Base-by-base conservation (phyloP, 805 yeast species). In the Kodamaea nitidulidarum region DNA sequence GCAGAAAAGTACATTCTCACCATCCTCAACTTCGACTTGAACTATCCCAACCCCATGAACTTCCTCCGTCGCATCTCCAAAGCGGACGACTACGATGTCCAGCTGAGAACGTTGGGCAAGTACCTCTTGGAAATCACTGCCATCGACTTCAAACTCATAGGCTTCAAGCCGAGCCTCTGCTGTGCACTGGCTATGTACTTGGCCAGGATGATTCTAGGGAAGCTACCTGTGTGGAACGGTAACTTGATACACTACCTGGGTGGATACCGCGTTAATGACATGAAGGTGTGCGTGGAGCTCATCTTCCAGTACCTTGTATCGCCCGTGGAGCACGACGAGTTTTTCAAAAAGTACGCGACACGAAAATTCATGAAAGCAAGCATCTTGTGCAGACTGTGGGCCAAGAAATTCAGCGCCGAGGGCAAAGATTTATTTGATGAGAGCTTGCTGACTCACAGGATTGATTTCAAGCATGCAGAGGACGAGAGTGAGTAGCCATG, bases 191-290 rank as follows among this genome's bases (percentile, higher is more conserved):
- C 96, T 18, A 85, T 88, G 95, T 84, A 76, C 60, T 71, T 87
- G 36, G 80, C 95, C 5, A 73, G 95, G 51, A 72, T 73, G 50
- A 82, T 88, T 61, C 63, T 86, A 49, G 83, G 82, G 15, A 80
- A 63, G 70, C 62, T 53, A 48, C 79, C 62, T 36, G 81, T 80
- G 24, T 90, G 97, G 97, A 80, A 81, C 56, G 84, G 84, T 7
- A 90, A 88, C 61, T 69, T 91, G 48, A 80, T 87, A 35, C 96
- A 88, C 56, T 93, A 91, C 60, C 81, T 93, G 15, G 97, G 97
- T 24, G 97, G 95, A 8, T 86, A 85, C 60, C 75, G 80, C 15
- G 85, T 81, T 46, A 74, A 70, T 30, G 88, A 84, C 50, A 61
- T 93, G 60, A 71, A 73, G 47, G 85, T 86, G 27, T 81, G 88